phyloP scores from a whole-genome alignment of 495 filamentous ascomycete genomes.

The Apiosordaria backusii region DNA sequence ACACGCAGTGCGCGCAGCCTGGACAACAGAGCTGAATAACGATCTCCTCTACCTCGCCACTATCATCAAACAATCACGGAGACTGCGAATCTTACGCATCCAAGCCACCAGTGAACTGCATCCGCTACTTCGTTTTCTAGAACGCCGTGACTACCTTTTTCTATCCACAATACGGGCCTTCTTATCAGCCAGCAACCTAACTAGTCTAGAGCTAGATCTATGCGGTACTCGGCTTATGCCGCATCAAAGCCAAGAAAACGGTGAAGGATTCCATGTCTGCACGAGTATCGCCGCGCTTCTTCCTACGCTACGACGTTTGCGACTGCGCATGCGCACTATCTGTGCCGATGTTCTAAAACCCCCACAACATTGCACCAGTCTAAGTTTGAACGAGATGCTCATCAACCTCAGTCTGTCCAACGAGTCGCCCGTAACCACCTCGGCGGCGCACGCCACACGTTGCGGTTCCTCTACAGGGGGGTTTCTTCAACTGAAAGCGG shows the following conservation, averaged over 20 bases:
- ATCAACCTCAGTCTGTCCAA: constrained; percentile 6
- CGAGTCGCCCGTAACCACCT: constrained; percentile 2
- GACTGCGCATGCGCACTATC: not conserved
- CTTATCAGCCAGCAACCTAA: not conserved
- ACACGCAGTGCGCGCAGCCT: not conserved
- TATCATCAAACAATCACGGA: not conserved
- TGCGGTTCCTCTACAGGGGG: constrained; percentile 1
- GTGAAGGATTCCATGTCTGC: not conserved
- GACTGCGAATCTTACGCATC: not conserved
- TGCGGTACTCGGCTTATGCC: not conserved
- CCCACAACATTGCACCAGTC: not conserved
- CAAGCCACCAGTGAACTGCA: not conserved
- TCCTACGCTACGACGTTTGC: not conserved
- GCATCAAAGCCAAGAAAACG: not conserved
- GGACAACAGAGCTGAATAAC: not conserved
- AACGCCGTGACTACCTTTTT: not conserved
- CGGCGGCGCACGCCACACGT: constrained; percentile 2
- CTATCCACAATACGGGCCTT: not conserved
- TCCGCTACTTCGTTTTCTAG: not conserved
- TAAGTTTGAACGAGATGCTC: not conserved
- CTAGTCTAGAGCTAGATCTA: not conserved
- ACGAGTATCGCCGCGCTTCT: not conserved
- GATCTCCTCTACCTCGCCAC: not conserved
- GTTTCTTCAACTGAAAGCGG: not conserved
- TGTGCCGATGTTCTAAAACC: not conserved